Base-by-base conservation (phyloP, 495 filamentous ascomycete species). In the Cenococcum geophilum region DNA sequence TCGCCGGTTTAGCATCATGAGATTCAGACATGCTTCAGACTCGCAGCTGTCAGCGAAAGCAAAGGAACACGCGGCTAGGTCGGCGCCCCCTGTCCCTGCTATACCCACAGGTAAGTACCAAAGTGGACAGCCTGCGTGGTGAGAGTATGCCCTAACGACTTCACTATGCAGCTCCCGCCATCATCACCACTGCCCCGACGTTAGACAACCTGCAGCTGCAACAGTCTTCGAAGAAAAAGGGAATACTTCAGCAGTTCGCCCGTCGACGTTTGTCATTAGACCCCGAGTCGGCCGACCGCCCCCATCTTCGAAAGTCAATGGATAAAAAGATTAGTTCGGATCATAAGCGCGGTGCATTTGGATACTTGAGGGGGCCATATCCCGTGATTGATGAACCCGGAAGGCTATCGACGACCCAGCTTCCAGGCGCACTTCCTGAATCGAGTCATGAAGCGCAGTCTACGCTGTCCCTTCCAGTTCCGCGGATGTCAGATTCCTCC, bases 111-210 rank as follows among this genome's bases (percentile, higher is more conserved):
- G 64, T 45, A 62, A 57, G 51, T 40, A 56, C 12, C 14, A 37
- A 11, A n/a, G n/a, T 23, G 4, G 18, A 37, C 27, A 32, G 6
- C 3, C 27, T 3, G 36, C 25, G 25, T 18, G n/a, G 4, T 1
- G 8, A 36, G 5, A 56, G 25, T n/a, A 12, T n/a, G 36, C 10
- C 36, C 35, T 52, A 42, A 57, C 27, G 52, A 34, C 32, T 36
- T 56, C 49, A 16, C 40, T 45, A 22, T 42, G 51, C 70, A 89
- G 89, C 92, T 45, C 92, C 92, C 20, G 84, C 86, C 51, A 98
- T 98, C 70, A 92, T 97, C 70, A 96, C 86, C 22, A 98, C 93
- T 12, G 87, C 92, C 25, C 93, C 93, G 6, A 92, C 91, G 0
- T 80, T 86, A 60, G 82, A 92, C 50, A 58, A 65, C 16, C 60